Conservation (phyloP, 2,329 filamentous ascomycete genomes). For the Cladosporium phlei region DNA sequence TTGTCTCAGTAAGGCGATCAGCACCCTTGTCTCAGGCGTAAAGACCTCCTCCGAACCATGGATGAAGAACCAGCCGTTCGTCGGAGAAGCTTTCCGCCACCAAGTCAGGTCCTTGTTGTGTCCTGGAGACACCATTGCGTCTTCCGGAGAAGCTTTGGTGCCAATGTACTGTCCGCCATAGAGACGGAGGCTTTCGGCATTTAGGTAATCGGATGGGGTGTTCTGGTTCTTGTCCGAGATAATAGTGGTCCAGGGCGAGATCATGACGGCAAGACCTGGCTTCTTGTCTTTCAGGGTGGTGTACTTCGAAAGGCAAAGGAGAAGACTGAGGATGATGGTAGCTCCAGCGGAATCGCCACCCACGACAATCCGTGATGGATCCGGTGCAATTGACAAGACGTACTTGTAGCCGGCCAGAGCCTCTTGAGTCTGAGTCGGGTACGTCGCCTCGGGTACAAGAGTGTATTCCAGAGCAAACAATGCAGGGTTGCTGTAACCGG, state of each 20-base stretch:
- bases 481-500: conserved; percentile 68
- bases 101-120: conserved; percentile 59
- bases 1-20: conserved; percentile 54
- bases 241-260: conserved; percentile 77
- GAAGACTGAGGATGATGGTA: conserved; percentile 65
- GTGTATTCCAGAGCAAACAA: conserved; percentile 78
- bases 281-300: conserved; percentile 39
- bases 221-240: conserved; percentile 63
- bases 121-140: conserved; percentile 65
- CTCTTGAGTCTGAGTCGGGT: conserved; percentile 69
- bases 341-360: conserved; percentile 77
- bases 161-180: conserved; percentile 69
- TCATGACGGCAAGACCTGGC: conserved; percentile 63
- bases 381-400: conserved; percentile 54
- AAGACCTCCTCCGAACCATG: conserved; percentile 77
- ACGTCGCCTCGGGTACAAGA: conserved; percentile 67
- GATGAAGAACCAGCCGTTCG: conserved; percentile 62
- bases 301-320: conserved; percentile 60
- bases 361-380: conserved; percentile 62
- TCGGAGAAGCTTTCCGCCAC: conserved; percentile 65
- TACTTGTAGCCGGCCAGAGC: conserved; percentile 66
- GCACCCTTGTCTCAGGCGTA: conserved; percentile 60
- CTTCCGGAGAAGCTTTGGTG: conserved; percentile 43
- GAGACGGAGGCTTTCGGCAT: conserved; percentile 58
- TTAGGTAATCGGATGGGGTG: conserved; percentile 71